Base-by-base conservation (phyloP, 176 grass and related monocot species). In the Poa annua region DNA sequence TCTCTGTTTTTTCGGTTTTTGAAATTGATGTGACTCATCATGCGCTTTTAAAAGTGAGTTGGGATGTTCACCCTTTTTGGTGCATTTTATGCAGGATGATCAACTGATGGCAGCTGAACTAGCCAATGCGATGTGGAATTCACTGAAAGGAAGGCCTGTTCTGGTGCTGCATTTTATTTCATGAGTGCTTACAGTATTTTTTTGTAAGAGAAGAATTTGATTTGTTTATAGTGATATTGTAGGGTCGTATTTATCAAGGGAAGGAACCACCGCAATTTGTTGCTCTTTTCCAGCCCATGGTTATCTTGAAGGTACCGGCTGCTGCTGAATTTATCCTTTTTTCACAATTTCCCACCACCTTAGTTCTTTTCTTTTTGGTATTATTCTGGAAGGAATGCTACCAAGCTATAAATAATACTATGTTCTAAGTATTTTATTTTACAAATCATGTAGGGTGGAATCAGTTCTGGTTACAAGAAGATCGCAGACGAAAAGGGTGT, bases 231-330 rank as follows among this genome's bases (percentile, higher is more conserved):
- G 42, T 73, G 73, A 32, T 78, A 59, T 74, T 78, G 70, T 85
- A 98, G 96, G 96, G 96, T 3, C 80, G 92, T 68, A 90, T 98
- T 76, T 86, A 91, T 86, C 85, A 95, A 95, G 96, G 92, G 76
- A 95, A 93, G 82, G 96, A 98, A 77, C 90, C 96, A 52, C 92
- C 92, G 3, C 96, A 98, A 76, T 95, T 98, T 86, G 80, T 98
- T 88, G 88, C 96, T 41, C 92, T 98, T 81, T 95, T 98, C 82
- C 96, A 98, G 41, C 92, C 92, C 76, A 93, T 98, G 92, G 85
- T 98, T 82, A 86, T 98, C 77, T 81, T 98, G 73, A 98, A 98
- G 96, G 96, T 98, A 88, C 22, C 22, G 44, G 24, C 45, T 63
- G 11, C 36, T 41, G 33, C 34, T 82, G 9, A 73, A 80, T 35